phyloP scores from a whole-genome alignment of 1,139 yeast genomes.

The Zygotorulaspora mrakii region DNA sequence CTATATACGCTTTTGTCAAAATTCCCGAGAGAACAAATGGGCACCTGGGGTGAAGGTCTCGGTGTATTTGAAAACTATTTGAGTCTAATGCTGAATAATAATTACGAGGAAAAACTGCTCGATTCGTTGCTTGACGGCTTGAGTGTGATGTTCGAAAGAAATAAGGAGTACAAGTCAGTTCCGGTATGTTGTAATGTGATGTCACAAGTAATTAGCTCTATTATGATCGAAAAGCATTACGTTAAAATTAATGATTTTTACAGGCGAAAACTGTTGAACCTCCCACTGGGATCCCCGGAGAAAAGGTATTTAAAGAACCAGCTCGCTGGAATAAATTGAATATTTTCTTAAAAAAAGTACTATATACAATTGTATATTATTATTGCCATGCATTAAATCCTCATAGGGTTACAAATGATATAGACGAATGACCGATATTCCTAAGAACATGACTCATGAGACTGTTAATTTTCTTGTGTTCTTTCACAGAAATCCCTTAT shows the following conservation, averaged over 20 bases:
- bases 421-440: no score
- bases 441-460: background rate
- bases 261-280: constrained; percentile 16
- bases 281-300: constrained; percentile 32
- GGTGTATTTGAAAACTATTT: constrained; percentile 53
- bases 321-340: constrained; percentile 7
- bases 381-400: background rate
- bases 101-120: constrained; percentile 30
- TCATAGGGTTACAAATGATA: no score
- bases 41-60: constrained; percentile 58
- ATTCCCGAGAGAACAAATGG: constrained; percentile 49
- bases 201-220: constrained; percentile 21
- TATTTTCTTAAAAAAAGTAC: no score
- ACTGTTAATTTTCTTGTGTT: no score
- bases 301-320: constrained; percentile 16
- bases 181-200: constrained; percentile 34
- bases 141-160: constrained; percentile 36
- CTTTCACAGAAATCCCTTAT: constrained; percentile 1
- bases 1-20: constrained; percentile 44
- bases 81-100: constrained; percentile 21
- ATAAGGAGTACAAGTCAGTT: constrained; percentile 19
- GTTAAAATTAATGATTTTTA: constrained; percentile 6
- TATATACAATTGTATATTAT: constrained; percentile 3
- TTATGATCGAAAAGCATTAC: constrained; percentile 10
- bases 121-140: constrained; percentile 45